These are phyloP conservation scores for Hypoxylon rickii DNA, from an alignment of 495 filamentous ascomycete species.

Conservation along the genomic window DNA sequence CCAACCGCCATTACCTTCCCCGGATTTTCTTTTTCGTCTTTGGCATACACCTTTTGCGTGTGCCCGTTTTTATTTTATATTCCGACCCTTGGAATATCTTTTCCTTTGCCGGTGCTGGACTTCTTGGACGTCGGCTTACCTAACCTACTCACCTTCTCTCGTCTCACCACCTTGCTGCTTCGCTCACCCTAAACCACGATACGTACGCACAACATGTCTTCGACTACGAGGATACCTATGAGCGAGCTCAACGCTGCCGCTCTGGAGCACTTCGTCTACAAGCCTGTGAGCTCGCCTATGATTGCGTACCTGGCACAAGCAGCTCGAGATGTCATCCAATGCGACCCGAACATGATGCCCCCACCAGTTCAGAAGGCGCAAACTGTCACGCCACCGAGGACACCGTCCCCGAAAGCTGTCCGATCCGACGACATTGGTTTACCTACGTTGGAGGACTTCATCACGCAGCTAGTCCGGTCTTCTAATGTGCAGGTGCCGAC, in stretches of 20 bases:
- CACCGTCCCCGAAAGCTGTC: slow-evolving; percentile 64
- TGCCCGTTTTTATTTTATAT: slow-evolving; percentile 10
- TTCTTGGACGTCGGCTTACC: slow-evolving; percentile 2
- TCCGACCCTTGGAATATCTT: slow-evolving; percentile 16
- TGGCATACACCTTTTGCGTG: slow-evolving; percentile 9
- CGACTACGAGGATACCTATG: slow-evolving; percentile 41
- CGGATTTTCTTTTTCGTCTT: slow-evolving; percentile 26
- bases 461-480: slow-evolving; percentile 82
- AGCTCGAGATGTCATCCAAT: slow-evolving; percentile 86
- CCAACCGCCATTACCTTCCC: slow-evolving; percentile 17
- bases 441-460: slow-evolving; percentile 86
- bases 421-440: slow-evolving; percentile 52
- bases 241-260: slow-evolving; percentile 73
- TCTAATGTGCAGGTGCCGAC: slow-evolving; percentile 98
- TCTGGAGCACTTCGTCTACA: slow-evolving; percentile 85
- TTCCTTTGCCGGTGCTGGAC: neutral
- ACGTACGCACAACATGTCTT: slow-evolving; percentile 43
- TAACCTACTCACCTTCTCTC: slow-evolving; percentile 10
- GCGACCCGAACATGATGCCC: slow-evolving; percentile 66
- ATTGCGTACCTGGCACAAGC: slow-evolving; percentile 81
- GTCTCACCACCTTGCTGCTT: slow-evolving; percentile 12
- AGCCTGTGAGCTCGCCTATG: slow-evolving; percentile 82
- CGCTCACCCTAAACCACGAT: slow-evolving; percentile 13
- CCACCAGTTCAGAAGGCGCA: slow-evolving; percentile 50
- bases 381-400: slow-evolving; percentile 69